phyloP scores from a whole-genome alignment of 805 yeast species.

The Candida maltosa region DNA sequence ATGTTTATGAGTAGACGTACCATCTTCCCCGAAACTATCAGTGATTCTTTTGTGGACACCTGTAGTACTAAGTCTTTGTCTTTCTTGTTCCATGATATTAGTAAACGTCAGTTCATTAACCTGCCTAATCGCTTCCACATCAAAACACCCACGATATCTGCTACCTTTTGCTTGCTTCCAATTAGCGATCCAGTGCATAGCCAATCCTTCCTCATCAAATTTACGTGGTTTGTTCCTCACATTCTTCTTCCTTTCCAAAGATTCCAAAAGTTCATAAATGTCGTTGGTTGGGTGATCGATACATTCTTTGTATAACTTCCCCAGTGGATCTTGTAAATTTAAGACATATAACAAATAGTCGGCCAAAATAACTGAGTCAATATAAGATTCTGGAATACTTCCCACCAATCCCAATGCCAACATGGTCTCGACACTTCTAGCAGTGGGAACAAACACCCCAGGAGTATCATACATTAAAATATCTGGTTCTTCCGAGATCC shows the following conservation, averaged over 20 bases:
- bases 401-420: conserved; percentile 70
- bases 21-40: conserved; percentile 38
- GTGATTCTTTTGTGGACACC: conserved; percentile 25
- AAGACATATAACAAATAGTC: conserved; percentile 76
- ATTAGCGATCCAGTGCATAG: conserved; percentile 58
- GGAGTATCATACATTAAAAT: conserved; percentile 85
- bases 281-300: conserved; percentile 68
- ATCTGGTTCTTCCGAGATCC: conserved; percentile 57
- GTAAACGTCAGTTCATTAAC: conserved; percentile 21
- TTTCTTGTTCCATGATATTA: conserved; percentile 23
- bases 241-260: conserved; percentile 42
- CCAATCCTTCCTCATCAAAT: conserved; percentile 57
- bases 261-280: conserved; percentile 51
- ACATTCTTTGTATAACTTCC: conserved; percentile 43
- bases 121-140: conserved; percentile 30
- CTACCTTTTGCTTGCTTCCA: conserved; percentile 55
- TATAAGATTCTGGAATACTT: conserved; percentile 61
- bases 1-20: conserved; percentile 29
- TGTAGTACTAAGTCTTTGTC: conserved; percentile 23
- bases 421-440: conserved; percentile 65
- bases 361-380: conserved; percentile 83
- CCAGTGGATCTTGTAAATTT: conserved; percentile 57
- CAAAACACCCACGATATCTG: conserved; percentile 32
- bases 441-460: conserved; percentile 83
- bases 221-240: conserved; percentile 32